Base-by-base conservation (phyloP, 2,329 filamentous ascomycete genomes). In the Apiospora kogelbergensis region DNA sequence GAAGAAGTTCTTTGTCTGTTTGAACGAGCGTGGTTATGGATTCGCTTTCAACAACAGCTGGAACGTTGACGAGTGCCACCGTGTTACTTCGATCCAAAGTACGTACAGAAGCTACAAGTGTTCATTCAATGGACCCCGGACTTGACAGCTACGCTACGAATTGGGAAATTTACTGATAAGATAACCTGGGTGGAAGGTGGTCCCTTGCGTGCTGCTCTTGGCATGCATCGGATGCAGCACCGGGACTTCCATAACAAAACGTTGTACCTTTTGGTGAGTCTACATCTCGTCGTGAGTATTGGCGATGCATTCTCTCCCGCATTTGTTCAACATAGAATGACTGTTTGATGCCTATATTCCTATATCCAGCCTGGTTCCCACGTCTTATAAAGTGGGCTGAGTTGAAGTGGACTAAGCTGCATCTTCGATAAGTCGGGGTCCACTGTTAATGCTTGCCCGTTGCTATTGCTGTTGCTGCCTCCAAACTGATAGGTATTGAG, bases 61-160 rank as follows among this genome's bases (percentile, higher is more conserved):
- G 53, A 60, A 17, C 26, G 53, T 60, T 60, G 53, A 60, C 53
- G 53, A 60, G 53, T 60, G 53, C 53, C 53, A 60, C 66, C 57
- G 45, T 41, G 37, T 48, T 67, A 57, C 45, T 67, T 67, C 17
- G 30, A 57, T 26, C 2, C 40, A 66, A 10, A 37, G 24, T 48
- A 24, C 40, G 30, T 60, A 67, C 33, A 67, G 46, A 40, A 24
- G 37, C 48, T 45, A 66, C 65, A 48, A 48, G 46, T 48, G n/a
- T 66, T 66, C 65, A 66, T 48, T 66, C 26, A 42, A 22, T 33
- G 33, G 33, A 33, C 33, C 33, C 5, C 65, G 30, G 42, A 13
- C 11, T 13, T 42, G 46, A 44, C 64, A 53, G 46, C 46, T 57
- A 57, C 48, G 48, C 26, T 60, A 60, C 53, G 30, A 17, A 60